Base-by-base conservation (phyloP, 75 land plant species). In the Pinus albicaulis region DNA sequence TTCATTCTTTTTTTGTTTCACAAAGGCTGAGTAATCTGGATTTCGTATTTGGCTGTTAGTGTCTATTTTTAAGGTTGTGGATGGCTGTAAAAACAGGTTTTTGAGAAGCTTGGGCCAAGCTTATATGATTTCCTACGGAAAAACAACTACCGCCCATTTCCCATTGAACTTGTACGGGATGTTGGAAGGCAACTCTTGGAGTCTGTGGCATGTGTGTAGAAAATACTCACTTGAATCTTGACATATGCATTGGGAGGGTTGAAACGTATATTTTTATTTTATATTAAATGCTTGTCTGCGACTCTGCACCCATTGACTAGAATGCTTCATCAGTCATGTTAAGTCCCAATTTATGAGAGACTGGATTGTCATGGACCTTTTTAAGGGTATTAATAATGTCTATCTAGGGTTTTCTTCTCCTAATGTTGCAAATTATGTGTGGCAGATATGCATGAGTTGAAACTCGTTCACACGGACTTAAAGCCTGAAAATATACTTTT, bases 61-160 rank as follows among this genome's bases (percentile, higher is more conserved):
- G 7, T 41, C 7, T 41, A 6, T 41, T 4, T 41, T 79, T 71
- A 75, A 25, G 61, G 72, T 83, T 82, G 59, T 80, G 77, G 69
- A 59, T 71, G 77, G 82, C 82, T 74, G 41, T 80, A 20, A 59
- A 76, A 76, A 81, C 92, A 94, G 94, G 94, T 94, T 17, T 94
- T 88, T 88, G 96, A 94, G 86, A 92, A 86, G 91, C 90, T 94
- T 84, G 98, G 98, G 23, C 95, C 98, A 73, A 94, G 98, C 85
- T 84, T 94, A 72, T 94, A 88, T 71, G 98, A 94, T 88, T 94
- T 92, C 79, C 88, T 94, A 13, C 85, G 88, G 76, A 92, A 90
- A 85, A 94, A 94, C 77, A 82, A 82, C 78, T 90, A 94, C 72
- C 86, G 88, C 71, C 83, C 95, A 26, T 94, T 92, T 84, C 87